Base-by-base conservation (phyloP, 371 early-diverging fungal genomes). In the Lichtheimia hyalospora region DNA sequence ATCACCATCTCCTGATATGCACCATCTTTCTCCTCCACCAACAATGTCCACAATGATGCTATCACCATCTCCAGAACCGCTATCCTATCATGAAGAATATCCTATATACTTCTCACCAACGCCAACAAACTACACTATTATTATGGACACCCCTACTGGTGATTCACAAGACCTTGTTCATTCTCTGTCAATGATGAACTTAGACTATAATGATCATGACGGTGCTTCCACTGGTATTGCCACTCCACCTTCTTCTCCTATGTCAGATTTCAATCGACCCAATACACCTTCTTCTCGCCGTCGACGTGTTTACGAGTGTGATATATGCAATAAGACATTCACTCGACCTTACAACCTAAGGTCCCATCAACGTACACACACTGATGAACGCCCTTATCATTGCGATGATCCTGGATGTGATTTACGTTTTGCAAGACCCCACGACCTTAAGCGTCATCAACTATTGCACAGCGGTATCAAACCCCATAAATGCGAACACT, bases 321-420 rank as follows among this genome's bases (percentile, higher is more conserved):
- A 69, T 27, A 71, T 69, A 46, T 92, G 92, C 60, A 71, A 57
- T 58, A 86, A 87, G 62, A 71, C 80, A 25, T 92, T 91, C 60
- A 83, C 87, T 13, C 89, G 90, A 60, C 80, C 85, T 7, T 90
- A 89, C 40, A 90, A 91, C 63, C 75, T 93, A 2, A 89, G 86
- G 62, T 89, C 90, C 0, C 92, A 92, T 66, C 77, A 82, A 58
- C 72, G 85, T 14, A 86, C 75, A n/a, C 90, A 89, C 66, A 86
- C 85, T 1, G 84, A 84, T n/a, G 88, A 85, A 44, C 79, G 83
- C 25, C 89, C 90, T 0, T 87, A 77, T 81, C 81, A 79, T 39
- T 87, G 88, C 64, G 51, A 68, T 3, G 69, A 70, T 61, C 55
- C 66, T 16, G 74, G 74, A 43, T 90, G 90, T 21, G 46, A 46